Evolutionary conservation across 106 monocot species (phyloP).

Genomic region (Narthecium ossifragum): DNA sequence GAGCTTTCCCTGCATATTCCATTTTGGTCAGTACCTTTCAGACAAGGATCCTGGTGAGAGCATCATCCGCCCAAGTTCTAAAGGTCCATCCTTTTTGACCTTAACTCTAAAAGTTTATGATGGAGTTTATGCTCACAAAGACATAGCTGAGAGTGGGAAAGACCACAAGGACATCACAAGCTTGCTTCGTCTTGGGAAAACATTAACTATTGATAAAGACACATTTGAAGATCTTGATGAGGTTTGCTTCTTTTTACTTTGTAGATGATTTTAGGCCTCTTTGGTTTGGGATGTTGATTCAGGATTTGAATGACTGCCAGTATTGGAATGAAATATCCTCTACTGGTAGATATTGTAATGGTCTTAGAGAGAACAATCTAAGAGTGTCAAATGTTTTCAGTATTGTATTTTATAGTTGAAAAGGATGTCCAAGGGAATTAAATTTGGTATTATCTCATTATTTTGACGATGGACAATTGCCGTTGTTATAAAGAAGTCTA

Average conservation of each 20-base stretch:
- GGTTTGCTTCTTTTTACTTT: constrained; percentile 22
- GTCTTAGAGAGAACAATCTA: too few species aligned
- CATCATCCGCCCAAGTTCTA: constrained; percentile 86
- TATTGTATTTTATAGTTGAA: too few species aligned
- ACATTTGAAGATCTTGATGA: constrained; percentile 99
- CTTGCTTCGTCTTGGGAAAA: constrained; percentile 92
- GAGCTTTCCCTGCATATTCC: background rate
- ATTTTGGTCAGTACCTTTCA: constrained; percentile 57
- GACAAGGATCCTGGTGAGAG: constrained; percentile 92
- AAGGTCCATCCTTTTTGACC: constrained; percentile 84
- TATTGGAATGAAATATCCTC: too few species aligned
- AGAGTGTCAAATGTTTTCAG: too few species aligned
- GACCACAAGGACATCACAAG: constrained; percentile 96
- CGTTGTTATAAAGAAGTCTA: too few species aligned
- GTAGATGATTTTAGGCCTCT: too few species aligned
- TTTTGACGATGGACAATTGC: too few species aligned
- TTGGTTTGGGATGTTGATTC: too few species aligned
- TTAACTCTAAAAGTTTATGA: constrained; percentile 87
- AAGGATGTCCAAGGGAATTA: too few species aligned
- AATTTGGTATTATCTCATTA: too few species aligned
- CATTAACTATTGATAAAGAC: constrained; percentile 71
- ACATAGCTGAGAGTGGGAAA: constrained; percentile 84
- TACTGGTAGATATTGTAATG: too few species aligned
- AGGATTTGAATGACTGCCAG: too few species aligned
- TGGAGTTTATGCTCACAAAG: constrained; percentile 96